Percentiles rank a stretch among this genome's conserved stretches.
These are phyloP conservation scores for Lanmaoa pseudosensibilis DNA, from an alignment of 768 basidiomycete genomes.

Conservation along the genomic window DNA sequence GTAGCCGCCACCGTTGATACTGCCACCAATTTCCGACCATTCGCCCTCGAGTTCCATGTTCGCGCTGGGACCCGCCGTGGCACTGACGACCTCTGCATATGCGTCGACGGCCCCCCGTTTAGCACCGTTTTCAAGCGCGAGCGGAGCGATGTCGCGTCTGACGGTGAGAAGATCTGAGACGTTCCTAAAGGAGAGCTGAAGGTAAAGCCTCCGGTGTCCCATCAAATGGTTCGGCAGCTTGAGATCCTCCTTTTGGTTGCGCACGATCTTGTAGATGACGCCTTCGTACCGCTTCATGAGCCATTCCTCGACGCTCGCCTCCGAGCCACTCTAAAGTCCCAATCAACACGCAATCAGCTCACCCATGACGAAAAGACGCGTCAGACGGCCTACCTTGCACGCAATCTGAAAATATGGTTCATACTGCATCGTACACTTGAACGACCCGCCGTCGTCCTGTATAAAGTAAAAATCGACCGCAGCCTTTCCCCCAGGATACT, in stretches of 20 bases:
- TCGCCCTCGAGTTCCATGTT: constrained; percentile 70
- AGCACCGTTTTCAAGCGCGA: constrained; percentile 86
- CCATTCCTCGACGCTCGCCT: constrained; percentile 94
- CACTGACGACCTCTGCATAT: constrained; percentile 93
- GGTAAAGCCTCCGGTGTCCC: constrained; percentile 87
- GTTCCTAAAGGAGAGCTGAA: constrained; percentile 89
- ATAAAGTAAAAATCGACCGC: constrained; percentile 98
- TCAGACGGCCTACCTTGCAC: constrained; percentile 66
- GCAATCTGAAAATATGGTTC: constrained; percentile 95
- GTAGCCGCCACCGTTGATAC: constrained; percentile 39
- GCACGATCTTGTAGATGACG: constrained; percentile 70
- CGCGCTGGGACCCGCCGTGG: constrained; percentile 64
- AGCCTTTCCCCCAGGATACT: constrained; percentile 79
- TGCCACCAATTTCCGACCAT: constrained; percentile 49
- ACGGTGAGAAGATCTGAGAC: constrained; percentile 89
- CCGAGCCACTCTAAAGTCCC: constrained; percentile 66
- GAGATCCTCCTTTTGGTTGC: constrained; percentile 90
- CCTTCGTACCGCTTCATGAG: constrained; percentile 92
- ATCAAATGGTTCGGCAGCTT: constrained; percentile 95
- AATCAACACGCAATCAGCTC: too few species aligned
- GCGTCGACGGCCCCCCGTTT: constrained; percentile 96
- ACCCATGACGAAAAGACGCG: constrained; percentile 18
- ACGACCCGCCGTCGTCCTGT: constrained; percentile 94
- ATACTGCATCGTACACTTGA: constrained; percentile 89
- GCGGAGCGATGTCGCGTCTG: constrained; percentile 83